Conservation (phyloP, 768 basidiomycete genomes). For the Tulasnella sp. region DNA sequence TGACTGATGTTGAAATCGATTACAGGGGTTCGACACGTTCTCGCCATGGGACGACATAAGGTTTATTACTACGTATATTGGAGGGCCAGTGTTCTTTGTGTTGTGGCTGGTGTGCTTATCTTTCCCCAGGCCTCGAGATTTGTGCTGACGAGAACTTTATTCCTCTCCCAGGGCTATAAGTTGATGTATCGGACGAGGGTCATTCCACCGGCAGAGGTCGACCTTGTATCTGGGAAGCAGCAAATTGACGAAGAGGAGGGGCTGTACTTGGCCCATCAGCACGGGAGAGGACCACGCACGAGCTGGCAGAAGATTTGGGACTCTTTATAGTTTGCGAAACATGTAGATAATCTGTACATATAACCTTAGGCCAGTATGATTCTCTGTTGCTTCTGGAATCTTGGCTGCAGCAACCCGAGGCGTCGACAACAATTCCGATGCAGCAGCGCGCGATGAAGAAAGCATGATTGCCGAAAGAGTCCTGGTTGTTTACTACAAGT, state of each 20-base stretch:
- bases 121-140: background rate
- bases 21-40: constrained; percentile 40
- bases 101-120: constrained; percentile 21
- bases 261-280: constrained; percentile 46
- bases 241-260: constrained; percentile 64
- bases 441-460: background rate
- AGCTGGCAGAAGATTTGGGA: constrained; percentile 30
- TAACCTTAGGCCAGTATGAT: background rate
- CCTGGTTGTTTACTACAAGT: background rate
- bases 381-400: background rate
- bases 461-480: background rate
- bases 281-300: constrained; percentile 29
- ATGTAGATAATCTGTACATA: background rate
- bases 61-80: constrained; percentile 52
- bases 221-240: constrained; percentile 55
- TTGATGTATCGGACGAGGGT: constrained; percentile 33
- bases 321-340: constrained; percentile 16
- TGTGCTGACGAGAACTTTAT: background rate
- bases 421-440: background rate
- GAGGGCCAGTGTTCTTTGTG: constrained; percentile 29
- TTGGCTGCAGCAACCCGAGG: background rate
- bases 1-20: background rate
- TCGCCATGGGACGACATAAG: constrained; percentile 50
- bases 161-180: constrained; percentile 22
- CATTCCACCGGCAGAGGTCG: constrained; percentile 49